A percentile compares a stretch with the other conserved stretches of the same genome.
Conservation (phyloP, 2,329 filamentous ascomycete species). For the Drechslerella coelobrocha region DNA sequence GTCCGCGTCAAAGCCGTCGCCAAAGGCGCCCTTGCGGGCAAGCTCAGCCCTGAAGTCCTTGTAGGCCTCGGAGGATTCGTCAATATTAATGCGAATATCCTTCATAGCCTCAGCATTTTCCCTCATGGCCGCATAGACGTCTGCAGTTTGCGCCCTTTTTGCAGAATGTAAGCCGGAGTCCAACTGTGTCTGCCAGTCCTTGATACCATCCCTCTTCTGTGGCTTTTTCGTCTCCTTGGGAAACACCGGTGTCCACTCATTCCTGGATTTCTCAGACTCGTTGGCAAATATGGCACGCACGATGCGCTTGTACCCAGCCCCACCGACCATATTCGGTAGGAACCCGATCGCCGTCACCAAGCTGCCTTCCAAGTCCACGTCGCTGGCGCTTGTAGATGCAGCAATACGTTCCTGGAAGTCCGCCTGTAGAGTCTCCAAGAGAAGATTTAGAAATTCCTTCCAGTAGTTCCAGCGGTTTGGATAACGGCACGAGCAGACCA, state of each 20-base stretch:
- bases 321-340: slow-evolving; percentile 23
- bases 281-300: slow-evolving; percentile 46
- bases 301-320: slow-evolving; percentile 43
- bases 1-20: not conserved
- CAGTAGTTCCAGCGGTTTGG: slow-evolving; percentile 38
- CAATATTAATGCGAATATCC: slow-evolving; percentile 24
- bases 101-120: slow-evolving; percentile 15
- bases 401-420: slow-evolving; percentile 40
- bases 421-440: slow-evolving; percentile 30
- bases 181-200: slow-evolving; percentile 14
- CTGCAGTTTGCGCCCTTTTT: not conserved
- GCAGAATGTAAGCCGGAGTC: slow-evolving; percentile 8
- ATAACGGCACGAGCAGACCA: slow-evolving; percentile 40
- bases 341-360: slow-evolving; percentile 30
- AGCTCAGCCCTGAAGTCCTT: slow-evolving; percentile 26
- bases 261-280: slow-evolving; percentile 32
- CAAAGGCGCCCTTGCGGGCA: not conserved
- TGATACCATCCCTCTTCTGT: slow-evolving; percentile 25
- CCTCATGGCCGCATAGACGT: not conserved
- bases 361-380: slow-evolving; percentile 35
- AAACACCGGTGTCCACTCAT: slow-evolving; percentile 35
- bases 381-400: slow-evolving; percentile 5
- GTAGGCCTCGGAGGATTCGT: slow-evolving; percentile 30
- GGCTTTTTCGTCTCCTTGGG: slow-evolving; percentile 39
- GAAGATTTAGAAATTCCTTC: slow-evolving; percentile 28